These are phyloP conservation scores for Remersonia thermophila DNA, from an alignment of 2,329 filamentous ascomycete species.

Conservation along the genomic window DNA sequence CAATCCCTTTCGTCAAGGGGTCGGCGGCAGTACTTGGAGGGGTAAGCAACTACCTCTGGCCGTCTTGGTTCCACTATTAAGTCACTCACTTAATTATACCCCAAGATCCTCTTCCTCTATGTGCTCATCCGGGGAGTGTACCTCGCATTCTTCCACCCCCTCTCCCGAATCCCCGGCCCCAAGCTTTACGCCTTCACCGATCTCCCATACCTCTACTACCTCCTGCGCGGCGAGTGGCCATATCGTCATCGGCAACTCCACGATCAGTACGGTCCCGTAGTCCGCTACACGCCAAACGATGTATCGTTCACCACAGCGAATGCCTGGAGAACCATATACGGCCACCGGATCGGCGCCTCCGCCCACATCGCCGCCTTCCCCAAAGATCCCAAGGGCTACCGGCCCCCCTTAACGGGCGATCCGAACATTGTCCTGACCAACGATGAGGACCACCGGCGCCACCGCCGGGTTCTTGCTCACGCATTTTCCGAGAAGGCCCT, in stretches of 20 bases:
- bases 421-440: conserved; percentile 7
- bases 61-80: no score
- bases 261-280: conserved; percentile 28
- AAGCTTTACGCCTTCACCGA: conserved; percentile 13
- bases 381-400: conserved; percentile 5
- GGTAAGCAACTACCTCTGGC: no score
- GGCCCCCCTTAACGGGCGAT: conserved; percentile 1
- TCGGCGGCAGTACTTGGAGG: no score
- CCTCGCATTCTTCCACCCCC: conserved; percentile 14
- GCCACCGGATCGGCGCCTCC: conserved; percentile 12
- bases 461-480: conserved; percentile 16
- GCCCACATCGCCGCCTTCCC: conserved; percentile 8
- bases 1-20: no score
- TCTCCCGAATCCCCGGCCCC: conserved; percentile 17
- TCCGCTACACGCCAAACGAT: conserved; percentile 29
- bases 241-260: conserved; percentile 18
- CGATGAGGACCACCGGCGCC: conserved; percentile 16
- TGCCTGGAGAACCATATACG: conserved; percentile 25
- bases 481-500: conserved; percentile 20
- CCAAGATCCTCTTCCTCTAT: conserved; percentile 1
- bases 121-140: conserved; percentile 1
- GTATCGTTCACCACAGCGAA: conserved; percentile 25
- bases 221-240: conserved; percentile 76
- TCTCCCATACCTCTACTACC: conserved; percentile 43
- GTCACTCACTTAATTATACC: no score